A percentile compares a stretch with the other conserved stretches of the same genome.
phyloP scores from a whole-genome alignment of 31 red algal genomes.

The Porphyra umbilicalis region DNA sequence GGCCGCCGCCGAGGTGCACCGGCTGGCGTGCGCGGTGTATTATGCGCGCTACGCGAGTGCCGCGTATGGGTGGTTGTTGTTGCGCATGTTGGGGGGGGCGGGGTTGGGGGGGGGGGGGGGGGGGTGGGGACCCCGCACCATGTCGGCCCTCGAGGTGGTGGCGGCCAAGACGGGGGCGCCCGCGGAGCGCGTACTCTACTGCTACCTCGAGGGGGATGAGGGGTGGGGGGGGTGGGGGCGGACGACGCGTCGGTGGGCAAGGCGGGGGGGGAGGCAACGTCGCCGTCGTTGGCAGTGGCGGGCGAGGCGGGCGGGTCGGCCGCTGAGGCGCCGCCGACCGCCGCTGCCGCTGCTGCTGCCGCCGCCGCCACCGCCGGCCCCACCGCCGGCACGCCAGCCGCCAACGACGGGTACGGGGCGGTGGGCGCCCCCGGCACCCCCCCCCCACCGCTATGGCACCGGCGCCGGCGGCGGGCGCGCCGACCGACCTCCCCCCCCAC shows the following conservation, averaged over 20 bases:
- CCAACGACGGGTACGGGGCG: background rate
- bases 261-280: too few species aligned
- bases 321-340: too few species aligned
- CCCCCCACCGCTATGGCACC: background rate
- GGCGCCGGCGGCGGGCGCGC: background rate
- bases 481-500: background rate
- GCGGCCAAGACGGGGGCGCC: background rate
- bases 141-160: conserved; percentile 2
- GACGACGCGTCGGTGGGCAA: too few species aligned
- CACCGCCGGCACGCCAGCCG: background rate
- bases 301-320: too few species aligned
- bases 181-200: background rate
- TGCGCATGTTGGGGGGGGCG: conserved; percentile 28
- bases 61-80: conserved; percentile 53
- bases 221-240: background rate
- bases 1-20: background rate
- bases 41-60: conserved; percentile 50
- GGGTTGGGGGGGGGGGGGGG: conserved; percentile 13
- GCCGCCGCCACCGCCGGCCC: too few species aligned
- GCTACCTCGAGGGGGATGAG: conserved; percentile 24
- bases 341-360: too few species aligned
- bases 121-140: conserved; percentile 18
- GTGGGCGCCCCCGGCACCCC: background rate
- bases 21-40: conserved; percentile 20
- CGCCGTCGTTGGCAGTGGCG: too few species aligned